Conservation (phyloP, 2,329 filamentous ascomycete genomes). For the Orbilia brochopaga region DNA sequence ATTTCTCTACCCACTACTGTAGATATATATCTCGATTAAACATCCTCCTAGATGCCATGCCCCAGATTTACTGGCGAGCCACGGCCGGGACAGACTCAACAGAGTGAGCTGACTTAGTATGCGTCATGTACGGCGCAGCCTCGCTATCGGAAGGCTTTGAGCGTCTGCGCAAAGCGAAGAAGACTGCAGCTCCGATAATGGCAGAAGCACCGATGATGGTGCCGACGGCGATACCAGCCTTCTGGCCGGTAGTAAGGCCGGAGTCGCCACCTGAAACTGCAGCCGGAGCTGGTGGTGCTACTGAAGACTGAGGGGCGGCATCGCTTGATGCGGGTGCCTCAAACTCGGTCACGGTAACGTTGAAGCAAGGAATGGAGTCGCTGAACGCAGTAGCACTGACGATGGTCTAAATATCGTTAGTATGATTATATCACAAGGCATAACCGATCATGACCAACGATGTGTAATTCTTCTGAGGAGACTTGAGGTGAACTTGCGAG, state of each 20-base stretch:
- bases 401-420: constrained; percentile 56
- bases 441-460: not conserved
- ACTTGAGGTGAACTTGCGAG: no score
- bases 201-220: constrained; percentile 52
- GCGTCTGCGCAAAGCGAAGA: constrained; percentile 51
- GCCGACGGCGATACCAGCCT: constrained; percentile 55
- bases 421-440: constrained; percentile 4
- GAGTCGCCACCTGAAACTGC: constrained; percentile 19
- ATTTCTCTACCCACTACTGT: no score
- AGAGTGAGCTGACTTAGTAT: constrained; percentile 39
- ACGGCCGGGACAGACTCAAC: constrained; percentile 43
- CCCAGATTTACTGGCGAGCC: constrained; percentile 29
- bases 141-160: constrained; percentile 36
- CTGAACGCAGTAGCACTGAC: constrained; percentile 58
- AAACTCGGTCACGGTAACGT: constrained; percentile 58
- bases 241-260: constrained; percentile 45
- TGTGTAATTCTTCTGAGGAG: no score
- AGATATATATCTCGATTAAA: no score
- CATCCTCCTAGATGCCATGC: not conserved
- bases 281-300: constrained; percentile 15
- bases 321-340: constrained; percentile 54
- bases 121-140: constrained; percentile 44
- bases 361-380: constrained; percentile 60
- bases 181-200: constrained; percentile 48
- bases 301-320: constrained; percentile 24